Evolutionary conservation across 805 yeast genomes (phyloP).

Genomic region (Grigorovia transvaalensis): DNA sequence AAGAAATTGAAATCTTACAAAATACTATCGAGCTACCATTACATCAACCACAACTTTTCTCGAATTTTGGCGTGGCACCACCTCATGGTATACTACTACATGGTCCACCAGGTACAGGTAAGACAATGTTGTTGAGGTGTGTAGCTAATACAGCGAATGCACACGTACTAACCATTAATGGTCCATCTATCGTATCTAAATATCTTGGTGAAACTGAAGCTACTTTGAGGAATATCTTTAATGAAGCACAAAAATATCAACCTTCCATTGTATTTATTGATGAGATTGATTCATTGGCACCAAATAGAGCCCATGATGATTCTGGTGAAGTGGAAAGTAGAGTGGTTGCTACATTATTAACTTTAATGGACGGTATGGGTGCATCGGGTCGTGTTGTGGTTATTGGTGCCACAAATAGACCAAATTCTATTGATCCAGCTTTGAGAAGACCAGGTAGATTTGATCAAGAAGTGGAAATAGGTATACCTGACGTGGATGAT

Average conservation of each 20-base stretch:
- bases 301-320: slow-evolving; percentile 73
- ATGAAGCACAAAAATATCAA: slow-evolving; percentile 75
- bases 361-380: slow-evolving; percentile 72
- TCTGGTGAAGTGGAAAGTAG: slow-evolving; percentile 84
- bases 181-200: slow-evolving; percentile 86
- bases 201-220: slow-evolving; percentile 92
- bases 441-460: slow-evolving; percentile 80
- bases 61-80: slow-evolving; percentile 80
- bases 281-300: slow-evolving; percentile 88
- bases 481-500: slow-evolving; percentile 81
- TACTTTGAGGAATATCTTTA: slow-evolving; percentile 68
- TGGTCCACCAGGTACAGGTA: slow-evolving; percentile 98
- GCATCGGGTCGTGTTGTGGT: slow-evolving; percentile 54
- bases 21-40: slow-evolving; percentile 73
- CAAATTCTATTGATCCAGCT: slow-evolving; percentile 59
- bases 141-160: slow-evolving; percentile 72
- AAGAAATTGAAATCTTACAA: slow-evolving; percentile 50
- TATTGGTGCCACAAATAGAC: slow-evolving; percentile 67
- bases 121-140: slow-evolving; percentile 76
- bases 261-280: slow-evolving; percentile 86
- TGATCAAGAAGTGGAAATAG: slow-evolving; percentile 82
- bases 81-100: slow-evolving; percentile 89
- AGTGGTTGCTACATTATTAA: slow-evolving; percentile 78
- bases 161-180: slow-evolving; percentile 77
- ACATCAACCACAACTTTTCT: slow-evolving; percentile 62